Conservation (phyloP, 1,139 yeast species). For the Petasospora fabianii region DNA sequence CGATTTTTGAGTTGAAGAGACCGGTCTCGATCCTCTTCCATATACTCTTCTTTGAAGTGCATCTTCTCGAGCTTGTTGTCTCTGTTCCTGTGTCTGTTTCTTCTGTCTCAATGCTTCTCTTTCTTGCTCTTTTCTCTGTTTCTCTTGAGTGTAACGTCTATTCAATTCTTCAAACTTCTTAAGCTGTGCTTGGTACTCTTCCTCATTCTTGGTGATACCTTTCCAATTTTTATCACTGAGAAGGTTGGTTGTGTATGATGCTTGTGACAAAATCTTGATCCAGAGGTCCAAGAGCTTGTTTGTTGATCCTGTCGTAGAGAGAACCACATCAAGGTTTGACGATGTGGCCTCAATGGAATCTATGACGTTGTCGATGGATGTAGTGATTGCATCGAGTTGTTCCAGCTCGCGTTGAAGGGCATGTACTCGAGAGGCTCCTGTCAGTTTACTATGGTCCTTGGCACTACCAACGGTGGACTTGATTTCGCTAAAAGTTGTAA, state of each 20-base stretch:
- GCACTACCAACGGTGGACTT: slow-evolving; percentile 13
- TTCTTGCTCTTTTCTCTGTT: slow-evolving; percentile 22
- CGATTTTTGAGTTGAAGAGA: slow-evolving; percentile 1
- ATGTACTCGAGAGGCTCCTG: slow-evolving; percentile 18
- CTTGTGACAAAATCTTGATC: slow-evolving; percentile 29
- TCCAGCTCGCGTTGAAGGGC: slow-evolving; percentile 26
- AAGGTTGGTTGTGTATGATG: slow-evolving; percentile 23
- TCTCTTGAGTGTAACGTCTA: slow-evolving; percentile 19
- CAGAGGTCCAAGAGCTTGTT: slow-evolving; percentile 26
- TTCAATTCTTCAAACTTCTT: slow-evolving; percentile 23
- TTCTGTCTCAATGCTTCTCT: slow-evolving; percentile 14
- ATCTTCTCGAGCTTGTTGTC: slow-evolving; percentile 22
- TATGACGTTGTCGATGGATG: slow-evolving; percentile 21
- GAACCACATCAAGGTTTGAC: slow-evolving; percentile 17
- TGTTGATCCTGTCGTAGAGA: slow-evolving; percentile 24
- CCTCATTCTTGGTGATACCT: slow-evolving; percentile 21
- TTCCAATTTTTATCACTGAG: slow-evolving; percentile 25
- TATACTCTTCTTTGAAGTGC: slow-evolving; percentile 25
- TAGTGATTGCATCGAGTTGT: slow-evolving; percentile 22
- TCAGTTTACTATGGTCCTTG: slow-evolving; percentile 15
- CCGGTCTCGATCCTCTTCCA: slow-evolving; percentile 15
- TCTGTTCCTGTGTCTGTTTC: slow-evolving; percentile 16
- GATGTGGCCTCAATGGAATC: slow-evolving; percentile 23
- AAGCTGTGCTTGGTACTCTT: slow-evolving; percentile 21
- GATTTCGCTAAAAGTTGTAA: slow-evolving; percentile 12